Percentiles rank a stretch among this genome's conserved stretches.
phyloP scores from a whole-genome alignment of 164 flowering plant species.

The Houttuynia cordata region DNA sequence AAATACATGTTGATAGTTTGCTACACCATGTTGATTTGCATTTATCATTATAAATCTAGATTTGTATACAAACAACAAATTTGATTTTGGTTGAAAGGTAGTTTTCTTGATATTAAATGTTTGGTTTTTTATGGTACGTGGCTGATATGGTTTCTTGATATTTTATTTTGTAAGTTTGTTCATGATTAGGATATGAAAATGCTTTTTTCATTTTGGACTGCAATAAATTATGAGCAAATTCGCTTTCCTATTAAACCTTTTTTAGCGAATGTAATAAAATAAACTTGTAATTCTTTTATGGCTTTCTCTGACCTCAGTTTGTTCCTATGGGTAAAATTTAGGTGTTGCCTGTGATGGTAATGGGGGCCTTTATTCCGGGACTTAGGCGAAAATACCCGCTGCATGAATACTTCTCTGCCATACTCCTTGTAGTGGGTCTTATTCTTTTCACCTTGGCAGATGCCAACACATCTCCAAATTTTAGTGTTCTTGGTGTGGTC shows the following conservation, averaged over 20 bases:
- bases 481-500: constrained; percentile 53
- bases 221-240: too few relatives aligned
- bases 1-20: background rate
- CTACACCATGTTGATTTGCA: background rate
- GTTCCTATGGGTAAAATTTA: too few relatives aligned
- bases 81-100: background rate
- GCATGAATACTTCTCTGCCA: constrained; percentile 55
- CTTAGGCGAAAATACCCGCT: constrained; percentile 55
- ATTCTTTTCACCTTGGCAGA: constrained; percentile 73
- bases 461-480: constrained; percentile 63
- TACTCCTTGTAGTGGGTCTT: constrained; percentile 52
- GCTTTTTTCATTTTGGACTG: too few relatives aligned
- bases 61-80: too few relatives aligned
- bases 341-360: constrained; percentile 79
- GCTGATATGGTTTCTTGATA: background rate
- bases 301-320: too few relatives aligned
- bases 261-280: too few relatives aligned
- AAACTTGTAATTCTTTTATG: too few relatives aligned
- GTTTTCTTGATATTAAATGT: background rate
- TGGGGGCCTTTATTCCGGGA: constrained; percentile 81
- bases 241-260: background rate
- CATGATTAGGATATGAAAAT: too few relatives aligned
- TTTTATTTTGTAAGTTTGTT: too few relatives aligned
- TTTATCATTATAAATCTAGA: background rate
- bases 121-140: background rate